Base-by-base conservation (phyloP, 306 rosid genomes). In the Dryas drummondii region DNA sequence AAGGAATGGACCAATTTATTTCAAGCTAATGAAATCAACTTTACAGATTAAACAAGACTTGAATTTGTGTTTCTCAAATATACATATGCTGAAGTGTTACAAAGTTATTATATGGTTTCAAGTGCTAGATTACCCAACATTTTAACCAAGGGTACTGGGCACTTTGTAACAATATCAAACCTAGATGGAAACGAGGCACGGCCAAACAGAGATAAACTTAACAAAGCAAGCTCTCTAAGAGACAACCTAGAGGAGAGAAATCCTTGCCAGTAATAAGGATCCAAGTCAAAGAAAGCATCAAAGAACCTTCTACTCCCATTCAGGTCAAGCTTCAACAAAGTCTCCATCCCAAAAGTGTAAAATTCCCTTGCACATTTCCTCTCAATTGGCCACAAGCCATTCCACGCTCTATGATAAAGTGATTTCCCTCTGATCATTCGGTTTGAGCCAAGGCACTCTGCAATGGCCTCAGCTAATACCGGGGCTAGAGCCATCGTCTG, bases 291-390 rank as follows among this genome's bases (percentile, higher is more conserved):
- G 77, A 93, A 93, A 4, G 94, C 96, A 79, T 93, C 90, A 64
- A 93, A 91, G 85, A 93, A 93, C 16, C 76, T 70, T 76, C 90
- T 87, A 7, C 78, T 81, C 40, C 96, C 96, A 44, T 91, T 61
- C 89, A 91, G 79, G 73, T 93, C 94, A 82, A 93, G 92, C 81
- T 80, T 91, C 90, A 93, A 79, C 61, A 91, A 47, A 41, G 91
- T 93, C 85, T 93, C 98, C 97, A 91, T 91, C 52, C 97, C 98
- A 72, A 91, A 93, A 73, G 84, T 74, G 73, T 93, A 93, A 61
- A 84, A 93, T 63, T 93, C 89, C 84, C 97, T 83, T 0, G 1
- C 71, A 44, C 61, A 12, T 69, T 87, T 87, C 67, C 81, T 86
- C 81, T 91, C 96, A 69, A 78, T 46, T 51, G 97, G 90, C 98